Evolutionary conservation across 2,329 filamentous ascomycete genomes (phyloP).

Genomic region (Paraphaeosphaeria sporulosa): DNA sequence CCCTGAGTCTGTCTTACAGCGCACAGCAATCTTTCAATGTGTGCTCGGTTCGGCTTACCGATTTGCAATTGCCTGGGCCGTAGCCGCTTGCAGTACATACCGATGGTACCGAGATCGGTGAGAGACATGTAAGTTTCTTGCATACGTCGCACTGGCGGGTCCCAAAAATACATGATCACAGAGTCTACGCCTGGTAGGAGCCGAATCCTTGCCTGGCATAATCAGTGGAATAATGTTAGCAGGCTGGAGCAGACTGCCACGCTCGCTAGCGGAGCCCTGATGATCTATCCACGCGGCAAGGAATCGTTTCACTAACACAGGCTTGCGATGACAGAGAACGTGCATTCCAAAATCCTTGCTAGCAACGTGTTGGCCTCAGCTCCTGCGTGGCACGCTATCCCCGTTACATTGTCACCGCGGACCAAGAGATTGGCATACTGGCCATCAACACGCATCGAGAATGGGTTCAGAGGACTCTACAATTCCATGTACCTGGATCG

Average conservation of each 20-base stretch:
- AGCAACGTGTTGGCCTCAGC: slow-evolving; percentile 8
- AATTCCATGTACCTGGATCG: slow-evolving; percentile 1
- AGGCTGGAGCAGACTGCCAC: background rate
- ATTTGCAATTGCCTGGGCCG: background rate
- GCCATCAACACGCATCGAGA: background rate
- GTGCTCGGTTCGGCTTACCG: slow-evolving; percentile 5
- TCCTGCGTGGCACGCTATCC: slow-evolving; percentile 9
- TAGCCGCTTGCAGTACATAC: slow-evolving; percentile 11
- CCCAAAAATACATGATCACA: slow-evolving; percentile 6
- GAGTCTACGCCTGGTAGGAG: slow-evolving; percentile 9
- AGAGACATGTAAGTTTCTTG: slow-evolving; percentile 6
- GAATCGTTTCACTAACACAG: background rate
- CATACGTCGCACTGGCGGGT: slow-evolving; percentile 5
- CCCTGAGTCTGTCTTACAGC: background rate
- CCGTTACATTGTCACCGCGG: background rate
- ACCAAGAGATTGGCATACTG: background rate
- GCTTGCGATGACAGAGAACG: slow-evolving; percentile 1
- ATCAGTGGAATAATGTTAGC: background rate
- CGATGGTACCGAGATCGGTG: slow-evolving; percentile 10
- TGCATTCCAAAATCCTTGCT: background rate
- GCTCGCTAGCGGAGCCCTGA: background rate
- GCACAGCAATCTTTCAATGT: background rate
- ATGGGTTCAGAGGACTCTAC: background rate
- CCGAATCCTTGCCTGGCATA: slow-evolving; percentile 2
- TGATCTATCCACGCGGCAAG: background rate